A percentile compares a stretch with the other conserved stretches of the same genome.
Evolutionary conservation across 352 stramenopile species (phyloP).

Genomic region (Globisporangium mamillatum): DNA sequence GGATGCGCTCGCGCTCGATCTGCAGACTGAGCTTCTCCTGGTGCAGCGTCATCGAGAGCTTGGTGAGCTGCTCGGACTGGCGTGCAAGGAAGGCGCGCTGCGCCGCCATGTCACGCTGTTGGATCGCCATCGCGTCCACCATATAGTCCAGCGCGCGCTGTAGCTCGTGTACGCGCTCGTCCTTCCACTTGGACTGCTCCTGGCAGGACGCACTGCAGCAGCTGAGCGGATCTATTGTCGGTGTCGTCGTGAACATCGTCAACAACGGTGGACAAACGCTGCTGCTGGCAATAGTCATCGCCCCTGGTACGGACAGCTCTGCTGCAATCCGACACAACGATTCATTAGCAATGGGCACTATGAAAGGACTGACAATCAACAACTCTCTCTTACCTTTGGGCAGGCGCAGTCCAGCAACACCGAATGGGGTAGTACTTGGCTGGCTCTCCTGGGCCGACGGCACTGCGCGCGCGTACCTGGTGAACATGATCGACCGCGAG

Average conservation of each 20-base stretch:
- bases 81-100: constrained; percentile 31
- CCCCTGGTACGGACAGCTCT: background rate
- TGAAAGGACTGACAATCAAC: background rate
- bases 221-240: background rate
- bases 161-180: constrained; percentile 32
- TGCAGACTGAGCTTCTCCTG: constrained; percentile 36
- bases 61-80: constrained; percentile 34
- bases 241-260: background rate
- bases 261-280: background rate
- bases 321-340: background rate
- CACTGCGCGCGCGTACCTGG: constrained; percentile 6
- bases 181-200: constrained; percentile 29
- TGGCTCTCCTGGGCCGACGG: constrained; percentile 6
- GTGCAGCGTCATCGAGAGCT: constrained; percentile 30
- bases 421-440: background rate
- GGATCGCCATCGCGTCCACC: constrained; percentile 38
- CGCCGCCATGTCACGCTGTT: constrained; percentile 33
- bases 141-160: constrained; percentile 39
- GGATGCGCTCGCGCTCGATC: constrained; percentile 24
- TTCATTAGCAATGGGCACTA: background rate
- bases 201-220: constrained; percentile 24
- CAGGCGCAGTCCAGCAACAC: background rate
- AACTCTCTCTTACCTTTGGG: constrained; percentile 8
- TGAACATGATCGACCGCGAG: constrained; percentile 11
- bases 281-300: too few relatives aligned